Percentiles rank a stretch among this genome's conserved stretches.
Evolutionary conservation across 768 basidiomycete species (phyloP).

Genomic region (Xanthoconium purpureum): DNA sequence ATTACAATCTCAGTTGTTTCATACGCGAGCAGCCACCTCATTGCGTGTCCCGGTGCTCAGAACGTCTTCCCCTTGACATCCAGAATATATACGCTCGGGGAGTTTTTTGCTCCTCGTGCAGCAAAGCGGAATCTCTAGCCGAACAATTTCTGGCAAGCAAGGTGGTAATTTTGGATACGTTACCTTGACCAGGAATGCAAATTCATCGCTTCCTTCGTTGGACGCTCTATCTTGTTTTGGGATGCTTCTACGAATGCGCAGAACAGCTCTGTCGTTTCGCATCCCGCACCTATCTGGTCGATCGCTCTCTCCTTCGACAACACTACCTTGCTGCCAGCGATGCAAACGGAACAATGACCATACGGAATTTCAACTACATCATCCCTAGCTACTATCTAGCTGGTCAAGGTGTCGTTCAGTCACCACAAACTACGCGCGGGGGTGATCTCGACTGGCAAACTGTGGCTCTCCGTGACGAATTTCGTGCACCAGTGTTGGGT

Average conservation of each 20-base stretch:
- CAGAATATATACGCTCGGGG: neutral
- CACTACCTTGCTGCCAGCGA: neutral
- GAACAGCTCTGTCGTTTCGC: neutral
- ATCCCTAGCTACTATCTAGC: neutral
- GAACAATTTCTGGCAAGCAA: neutral
- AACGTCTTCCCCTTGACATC: neutral
- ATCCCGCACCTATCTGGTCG: neutral
- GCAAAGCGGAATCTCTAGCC: neutral
- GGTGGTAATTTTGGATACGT: neutral
- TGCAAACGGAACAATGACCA: neutral
- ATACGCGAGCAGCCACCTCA: neutral
- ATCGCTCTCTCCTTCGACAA: constrained; percentile 5
- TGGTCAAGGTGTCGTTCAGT: neutral
- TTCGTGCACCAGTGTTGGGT: neutral
- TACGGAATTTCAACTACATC: neutral
- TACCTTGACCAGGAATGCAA: neutral
- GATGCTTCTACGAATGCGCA: neutral
- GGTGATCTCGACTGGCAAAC: neutral
- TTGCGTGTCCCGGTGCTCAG: neutral
- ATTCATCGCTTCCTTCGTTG: neutral
- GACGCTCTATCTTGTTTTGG: neutral
- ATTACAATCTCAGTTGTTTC: neutral
- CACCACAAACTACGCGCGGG: neutral
- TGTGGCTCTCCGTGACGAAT: neutral
- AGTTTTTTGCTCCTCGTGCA: neutral